Evolutionary conservation across 176 grass and related monocot species (phyloP).

Genomic region (Aegilops tauschii): DNA sequence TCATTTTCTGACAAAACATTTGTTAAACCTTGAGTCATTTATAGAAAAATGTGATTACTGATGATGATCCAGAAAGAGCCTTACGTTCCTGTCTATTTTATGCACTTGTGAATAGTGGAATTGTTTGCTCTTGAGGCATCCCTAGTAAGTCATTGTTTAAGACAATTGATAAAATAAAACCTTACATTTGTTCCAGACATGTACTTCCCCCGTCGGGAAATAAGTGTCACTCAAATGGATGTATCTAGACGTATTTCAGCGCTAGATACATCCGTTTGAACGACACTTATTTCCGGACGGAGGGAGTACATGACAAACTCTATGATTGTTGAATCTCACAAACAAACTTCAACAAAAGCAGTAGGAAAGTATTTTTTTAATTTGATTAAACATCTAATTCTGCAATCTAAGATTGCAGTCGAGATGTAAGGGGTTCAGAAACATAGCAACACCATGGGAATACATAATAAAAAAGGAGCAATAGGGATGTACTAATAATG

Average conservation of each 20-base stretch:
- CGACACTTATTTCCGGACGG: too few species aligned
- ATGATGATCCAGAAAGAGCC: not conserved
- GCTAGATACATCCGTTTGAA: too few species aligned
- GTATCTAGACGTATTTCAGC: too few species aligned
- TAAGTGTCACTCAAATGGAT: too few species aligned
- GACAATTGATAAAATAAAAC: not conserved
- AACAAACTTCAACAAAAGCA: not conserved
- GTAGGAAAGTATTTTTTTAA: not conserved
- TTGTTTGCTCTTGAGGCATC: not conserved
- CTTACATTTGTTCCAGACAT: constrained; percentile 1
- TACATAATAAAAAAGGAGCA: not conserved
- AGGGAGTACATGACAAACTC: not conserved
- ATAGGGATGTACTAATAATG: not conserved
- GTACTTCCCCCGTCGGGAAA: too few species aligned
- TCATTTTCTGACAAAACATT: not conserved
- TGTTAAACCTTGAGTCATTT: not conserved
- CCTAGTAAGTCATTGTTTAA: not conserved
- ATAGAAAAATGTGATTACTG: not conserved
- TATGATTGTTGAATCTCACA: not conserved
- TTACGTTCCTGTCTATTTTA: not conserved
- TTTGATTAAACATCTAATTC: not conserved
- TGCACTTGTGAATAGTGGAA: not conserved
- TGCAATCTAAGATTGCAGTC: not conserved
- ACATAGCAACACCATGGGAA: not conserved
- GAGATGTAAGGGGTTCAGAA: not conserved